Percentiles rank a stretch among this genome's conserved stretches.
Evolutionary conservation across 768 basidiomycete species (phyloP).

Genomic region (Calvatia gigantea): DNA sequence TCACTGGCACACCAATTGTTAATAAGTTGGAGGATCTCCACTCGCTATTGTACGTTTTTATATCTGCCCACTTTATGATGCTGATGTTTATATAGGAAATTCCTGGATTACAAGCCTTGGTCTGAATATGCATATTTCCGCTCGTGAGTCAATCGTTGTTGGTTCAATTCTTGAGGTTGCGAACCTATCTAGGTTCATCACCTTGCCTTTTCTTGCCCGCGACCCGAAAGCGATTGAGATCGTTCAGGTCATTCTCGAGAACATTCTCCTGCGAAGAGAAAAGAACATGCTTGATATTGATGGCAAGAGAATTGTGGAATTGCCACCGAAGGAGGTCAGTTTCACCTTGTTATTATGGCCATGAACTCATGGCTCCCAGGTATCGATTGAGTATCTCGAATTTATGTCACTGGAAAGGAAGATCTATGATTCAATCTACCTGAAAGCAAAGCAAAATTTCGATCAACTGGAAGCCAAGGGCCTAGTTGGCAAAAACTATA

Average conservation of each 20-base stretch:
- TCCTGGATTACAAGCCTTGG: constrained; percentile 77
- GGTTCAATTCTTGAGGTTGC: background rate
- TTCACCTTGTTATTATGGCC: background rate
- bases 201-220: constrained; percentile 84
- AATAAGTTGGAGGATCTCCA: constrained; percentile 91
- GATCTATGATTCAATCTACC: constrained; percentile 87
- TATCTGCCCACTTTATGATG: background rate
- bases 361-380: constrained; percentile 30
- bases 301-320: constrained; percentile 83
- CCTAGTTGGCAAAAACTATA: constrained; percentile 73
- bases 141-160: constrained; percentile 47
- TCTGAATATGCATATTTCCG: constrained; percentile 86
- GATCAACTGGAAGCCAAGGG: constrained; percentile 79
- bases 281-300: constrained; percentile 88
- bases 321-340: constrained; percentile 79
- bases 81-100: constrained; percentile 47
- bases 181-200: constrained; percentile 65
- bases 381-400: constrained; percentile 68
- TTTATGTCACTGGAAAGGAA: constrained; percentile 80
- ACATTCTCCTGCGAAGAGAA: constrained; percentile 81
- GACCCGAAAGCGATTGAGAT: constrained; percentile 94
- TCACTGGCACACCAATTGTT: constrained; percentile 94
- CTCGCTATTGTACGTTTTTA: constrained; percentile 60
- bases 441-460: constrained; percentile 75
- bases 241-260: constrained; percentile 92